phyloP scores from a whole-genome alignment of 345 rosid species.

The Barbarea vulgaris region DNA sequence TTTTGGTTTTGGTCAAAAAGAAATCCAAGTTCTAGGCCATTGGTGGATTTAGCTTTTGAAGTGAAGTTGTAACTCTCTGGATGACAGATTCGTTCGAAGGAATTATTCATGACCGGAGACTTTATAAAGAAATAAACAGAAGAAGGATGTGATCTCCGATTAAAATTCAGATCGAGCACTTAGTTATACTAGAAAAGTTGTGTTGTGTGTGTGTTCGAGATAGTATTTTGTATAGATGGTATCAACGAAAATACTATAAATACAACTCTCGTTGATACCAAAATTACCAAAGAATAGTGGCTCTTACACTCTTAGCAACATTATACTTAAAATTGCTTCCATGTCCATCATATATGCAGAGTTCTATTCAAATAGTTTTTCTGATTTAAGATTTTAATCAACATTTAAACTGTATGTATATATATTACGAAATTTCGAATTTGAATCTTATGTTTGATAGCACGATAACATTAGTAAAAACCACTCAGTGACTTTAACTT shows the following conservation, averaged over 20 bases:
- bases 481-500: background rate
- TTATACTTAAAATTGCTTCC: background rate
- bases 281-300: background rate
- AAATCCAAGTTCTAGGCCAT: background rate
- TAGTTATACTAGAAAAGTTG: no score
- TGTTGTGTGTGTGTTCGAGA: no score
- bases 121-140: background rate
- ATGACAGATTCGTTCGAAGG: no score
- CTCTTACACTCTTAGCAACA: background rate
- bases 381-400: background rate
- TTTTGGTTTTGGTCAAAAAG: background rate
- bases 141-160: background rate
- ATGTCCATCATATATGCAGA: background rate
- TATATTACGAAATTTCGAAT: background rate
- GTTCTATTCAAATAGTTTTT: background rate
- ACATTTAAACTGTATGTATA: no score
- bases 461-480: no score
- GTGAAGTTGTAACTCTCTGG: background rate
- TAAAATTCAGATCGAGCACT: no score
- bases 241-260: no score
- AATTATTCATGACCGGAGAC: background rate
- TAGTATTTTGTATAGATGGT: no score
- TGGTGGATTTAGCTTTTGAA: background rate
- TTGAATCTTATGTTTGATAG: background rate
- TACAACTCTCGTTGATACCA: no score